phyloP scores from a whole-genome alignment of 108 stramenopile species.

The Chaetoceros muelleri region DNA sequence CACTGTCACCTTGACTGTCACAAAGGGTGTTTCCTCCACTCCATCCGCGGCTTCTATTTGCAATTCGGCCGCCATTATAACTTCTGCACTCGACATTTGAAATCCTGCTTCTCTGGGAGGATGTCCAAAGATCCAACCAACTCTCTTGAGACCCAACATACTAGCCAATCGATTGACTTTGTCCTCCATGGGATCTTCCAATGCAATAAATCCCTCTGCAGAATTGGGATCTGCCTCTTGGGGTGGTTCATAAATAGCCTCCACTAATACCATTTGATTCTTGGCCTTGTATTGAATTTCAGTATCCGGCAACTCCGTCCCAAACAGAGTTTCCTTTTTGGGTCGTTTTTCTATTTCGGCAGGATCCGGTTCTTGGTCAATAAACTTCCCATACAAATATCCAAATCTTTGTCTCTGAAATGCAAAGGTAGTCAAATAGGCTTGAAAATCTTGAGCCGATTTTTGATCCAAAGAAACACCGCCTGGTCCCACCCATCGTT shows the following conservation, averaged over 20 bases:
- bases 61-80: constrained; percentile 88
- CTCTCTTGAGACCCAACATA: constrained; percentile 68
- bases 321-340: constrained; percentile 6
- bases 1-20: constrained; percentile 81
- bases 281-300: constrained; percentile 6
- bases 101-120: constrained; percentile 90
- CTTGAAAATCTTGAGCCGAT: constrained; percentile 64
- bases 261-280: constrained; percentile 55
- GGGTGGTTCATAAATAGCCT: constrained; percentile 97
- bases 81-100: constrained; percentile 78
- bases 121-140: constrained; percentile 96
- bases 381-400: constrained; percentile 84
- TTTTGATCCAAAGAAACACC: constrained; percentile 55
- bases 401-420: constrained; percentile 85
- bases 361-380: constrained; percentile 32
- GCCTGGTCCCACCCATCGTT: constrained; percentile 17
- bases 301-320: constrained; percentile 15
- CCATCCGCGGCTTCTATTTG: constrained; percentile 95
- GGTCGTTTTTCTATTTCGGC: constrained; percentile 14
- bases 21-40: constrained; percentile 90
- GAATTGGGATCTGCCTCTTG: constrained; percentile 73
- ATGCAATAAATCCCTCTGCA: constrained; percentile 78
- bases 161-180: constrained; percentile 71
- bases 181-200: constrained; percentile 87
- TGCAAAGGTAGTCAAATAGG: constrained; percentile 70